Evolutionary conservation across 805 yeast genomes (phyloP), one percentile per base, ranked within the genome.

Genomic region (Hanseniaspora osmophila): DNA sequence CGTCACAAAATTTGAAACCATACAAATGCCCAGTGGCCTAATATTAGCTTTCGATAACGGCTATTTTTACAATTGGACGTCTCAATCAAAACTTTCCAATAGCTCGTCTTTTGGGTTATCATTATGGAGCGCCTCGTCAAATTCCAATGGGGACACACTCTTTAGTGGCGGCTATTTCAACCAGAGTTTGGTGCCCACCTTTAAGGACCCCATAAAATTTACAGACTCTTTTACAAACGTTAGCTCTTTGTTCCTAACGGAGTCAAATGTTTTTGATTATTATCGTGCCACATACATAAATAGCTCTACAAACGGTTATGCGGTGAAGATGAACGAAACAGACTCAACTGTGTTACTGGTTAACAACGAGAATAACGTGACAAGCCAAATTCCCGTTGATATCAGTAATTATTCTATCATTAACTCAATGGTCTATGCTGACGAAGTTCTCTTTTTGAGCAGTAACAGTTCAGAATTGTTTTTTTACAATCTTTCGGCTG

Each of bases 311-410:
- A 63, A 78, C 37, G 71, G 74, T 0, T 60, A 82, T 42, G 87
- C 84, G 9, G 92, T 90, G 17, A 59, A 63, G 2, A 78, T 80
- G 54, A 57, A 54, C 9, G 67, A 68, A 12, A 51, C 51, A 10
- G 41, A 44, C 11, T 13, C 43, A 10, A 30, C 41, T 7, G 40
- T 46, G 43, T 39, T 46, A 13, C 37, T 46, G 33, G 40, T 46
- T 12, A 32, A 30, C 33, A 22, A 10, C 5, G 44, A 45, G 19
- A 17, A 19, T 6, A 30, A 41, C 12, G 10, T 45, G 3, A 43
- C 47, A 12, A 22, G 37, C 15, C 17, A 42, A 13, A 37, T 45
- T 16, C 46, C 48, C 15, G 41, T 35, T 15, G 33, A 37, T 33
- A 43, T 43, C 11, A 19, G 43, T 11, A 6, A 16, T 16, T 13